Conservation (phyloP, 352 stramenopile genomes). For the Phytopythium boreale region DNA sequence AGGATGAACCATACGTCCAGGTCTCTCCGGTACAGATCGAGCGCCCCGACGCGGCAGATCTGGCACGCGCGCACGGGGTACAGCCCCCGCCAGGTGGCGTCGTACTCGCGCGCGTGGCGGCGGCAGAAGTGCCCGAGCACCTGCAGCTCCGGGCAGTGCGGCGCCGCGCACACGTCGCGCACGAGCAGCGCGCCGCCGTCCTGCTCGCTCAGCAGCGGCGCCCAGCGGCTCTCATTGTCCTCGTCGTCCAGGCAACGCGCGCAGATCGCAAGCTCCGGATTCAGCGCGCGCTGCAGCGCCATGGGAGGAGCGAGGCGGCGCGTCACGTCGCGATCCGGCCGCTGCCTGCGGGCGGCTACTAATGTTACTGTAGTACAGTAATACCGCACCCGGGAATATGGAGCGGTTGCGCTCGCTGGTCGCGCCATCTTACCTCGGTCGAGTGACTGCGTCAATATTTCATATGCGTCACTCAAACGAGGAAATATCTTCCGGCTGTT, state of each 20-base stretch:
- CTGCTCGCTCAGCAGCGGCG: slow-evolving; percentile 20
- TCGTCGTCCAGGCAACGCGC: slow-evolving; percentile 32
- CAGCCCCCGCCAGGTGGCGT: slow-evolving; percentile 43
- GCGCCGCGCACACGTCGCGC: slow-evolving; percentile 55
- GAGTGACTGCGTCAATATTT: neutral
- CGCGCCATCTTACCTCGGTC: neutral
- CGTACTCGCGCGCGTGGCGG: slow-evolving; percentile 43
- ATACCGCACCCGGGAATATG: neutral
- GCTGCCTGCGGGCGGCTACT: neutral
- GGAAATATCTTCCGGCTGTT: neutral
- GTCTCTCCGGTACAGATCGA: slow-evolving; percentile 44
- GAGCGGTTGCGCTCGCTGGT: neutral
- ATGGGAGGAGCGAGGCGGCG: slow-evolving; percentile 12
- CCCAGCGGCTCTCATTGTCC: slow-evolving; percentile 28
- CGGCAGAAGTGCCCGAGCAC: slow-evolving; percentile 52
- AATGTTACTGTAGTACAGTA: no score
- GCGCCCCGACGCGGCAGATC: slow-evolving; percentile 41
- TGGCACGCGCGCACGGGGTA: slow-evolving; percentile 43
- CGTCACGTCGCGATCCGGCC: neutral
- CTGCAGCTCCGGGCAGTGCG: slow-evolving; percentile 45
- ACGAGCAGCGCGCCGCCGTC: slow-evolving; percentile 40
- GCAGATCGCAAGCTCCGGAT: slow-evolving; percentile 64
- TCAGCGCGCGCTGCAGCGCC: slow-evolving; percentile 40
- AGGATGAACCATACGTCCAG: slow-evolving; percentile 67
- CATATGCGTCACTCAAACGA: neutral